Conservation (phyloP, 169 alveolate species). For the Plasmodium relictum region DNA sequence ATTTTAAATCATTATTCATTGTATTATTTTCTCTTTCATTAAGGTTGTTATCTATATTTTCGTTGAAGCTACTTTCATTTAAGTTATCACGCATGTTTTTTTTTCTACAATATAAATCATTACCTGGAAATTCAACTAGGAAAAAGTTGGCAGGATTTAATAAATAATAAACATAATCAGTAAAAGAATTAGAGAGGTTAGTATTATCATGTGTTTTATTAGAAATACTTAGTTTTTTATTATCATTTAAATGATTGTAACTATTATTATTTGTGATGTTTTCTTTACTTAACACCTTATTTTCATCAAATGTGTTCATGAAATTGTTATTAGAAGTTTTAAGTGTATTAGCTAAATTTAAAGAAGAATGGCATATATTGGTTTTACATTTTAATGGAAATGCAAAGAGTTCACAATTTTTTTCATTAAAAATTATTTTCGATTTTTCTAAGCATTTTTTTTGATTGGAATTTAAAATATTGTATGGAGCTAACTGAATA, state of each 20-base stretch:
- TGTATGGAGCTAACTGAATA: slow-evolving; percentile 66
- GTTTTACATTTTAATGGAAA: slow-evolving; percentile 55
- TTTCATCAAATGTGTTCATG: background rate
- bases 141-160: slow-evolving; percentile 53
- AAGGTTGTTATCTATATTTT: background rate
- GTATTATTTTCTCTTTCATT: background rate
- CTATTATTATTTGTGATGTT: background rate
- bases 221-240: no score
- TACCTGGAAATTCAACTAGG: slow-evolving; percentile 19
- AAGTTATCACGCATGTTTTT: background rate
- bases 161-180: slow-evolving; percentile 63
- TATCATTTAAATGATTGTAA: background rate
- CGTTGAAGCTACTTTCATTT: background rate
- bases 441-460: slow-evolving; percentile 13
- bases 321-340: background rate
- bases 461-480: slow-evolving; percentile 47
- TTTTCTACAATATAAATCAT: background rate
- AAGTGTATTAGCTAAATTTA: background rate
- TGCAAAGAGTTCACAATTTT: slow-evolving; percentile 61
- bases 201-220: slow-evolving; percentile 9
- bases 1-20: background rate
- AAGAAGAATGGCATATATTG: background rate
- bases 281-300: background rate
- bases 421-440: slow-evolving; percentile 14
- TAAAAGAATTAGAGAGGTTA: slow-evolving; percentile 22